Conservation (phyloP, 805 yeast species). For the Maudiozyma serrabonitensis region DNA sequence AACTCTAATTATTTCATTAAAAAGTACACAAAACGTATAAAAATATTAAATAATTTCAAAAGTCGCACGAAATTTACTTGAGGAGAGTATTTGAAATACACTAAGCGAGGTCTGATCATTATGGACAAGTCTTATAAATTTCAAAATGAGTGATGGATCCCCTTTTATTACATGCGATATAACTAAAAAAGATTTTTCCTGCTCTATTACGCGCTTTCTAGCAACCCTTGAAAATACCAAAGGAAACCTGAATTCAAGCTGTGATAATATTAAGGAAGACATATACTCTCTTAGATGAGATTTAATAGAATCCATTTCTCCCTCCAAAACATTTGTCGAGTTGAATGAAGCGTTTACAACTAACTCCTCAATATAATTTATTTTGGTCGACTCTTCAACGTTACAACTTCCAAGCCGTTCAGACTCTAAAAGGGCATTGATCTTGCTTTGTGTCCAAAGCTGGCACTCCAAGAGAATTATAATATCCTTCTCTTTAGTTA, state of each 20-base stretch:
- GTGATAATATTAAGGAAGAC: constrained; percentile 22
- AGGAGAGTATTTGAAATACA: constrained; percentile 8
- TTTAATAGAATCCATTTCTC: constrained; percentile 1
- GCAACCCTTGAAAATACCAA: constrained; percentile 23
- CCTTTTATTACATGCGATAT: constrained; percentile 21
- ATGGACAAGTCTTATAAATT: constrained; percentile 11
- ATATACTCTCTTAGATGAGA: constrained; percentile 20
- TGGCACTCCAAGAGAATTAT: constrained; percentile 1
- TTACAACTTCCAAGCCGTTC: not conserved
- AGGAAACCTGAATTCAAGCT: constrained; percentile 30
- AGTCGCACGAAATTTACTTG: not conserved
- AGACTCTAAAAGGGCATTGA: not conserved
- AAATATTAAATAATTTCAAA: not conserved
- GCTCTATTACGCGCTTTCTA: constrained; percentile 15
- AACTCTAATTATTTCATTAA: not conserved
- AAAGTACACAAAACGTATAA: not conserved
- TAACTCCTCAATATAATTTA: constrained; percentile 4
- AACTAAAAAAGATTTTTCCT: constrained; percentile 18
- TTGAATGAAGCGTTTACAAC: not conserved
- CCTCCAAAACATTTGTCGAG: too few species aligned
- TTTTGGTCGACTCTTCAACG: not conserved
- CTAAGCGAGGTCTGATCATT: constrained; percentile 19
- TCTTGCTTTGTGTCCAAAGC: constrained; percentile 3
- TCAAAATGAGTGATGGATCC: constrained; percentile 17
- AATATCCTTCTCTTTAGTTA: not conserved